Evolutionary conservation across 805 yeast genomes (phyloP).

Genomic region (Blastobotrys terrestris): DNA sequence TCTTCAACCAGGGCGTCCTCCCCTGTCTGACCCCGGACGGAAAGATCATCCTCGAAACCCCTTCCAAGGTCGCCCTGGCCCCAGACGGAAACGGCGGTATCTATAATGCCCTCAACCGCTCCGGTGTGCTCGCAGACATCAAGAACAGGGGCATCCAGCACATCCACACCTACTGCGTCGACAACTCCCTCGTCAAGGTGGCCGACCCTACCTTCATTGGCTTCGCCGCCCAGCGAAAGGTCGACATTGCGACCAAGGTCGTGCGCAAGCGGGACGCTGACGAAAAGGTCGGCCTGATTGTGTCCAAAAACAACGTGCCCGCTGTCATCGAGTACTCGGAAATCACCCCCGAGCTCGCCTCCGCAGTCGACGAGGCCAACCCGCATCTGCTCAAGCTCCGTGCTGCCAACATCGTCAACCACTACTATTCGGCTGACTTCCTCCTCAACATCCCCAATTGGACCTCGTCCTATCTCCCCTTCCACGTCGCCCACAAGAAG

Average conservation of each 20-base stretch:
- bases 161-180: conserved; percentile 95
- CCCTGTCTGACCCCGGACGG: conserved; percentile 83
- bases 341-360: conserved; percentile 67
- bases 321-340: conserved; percentile 95
- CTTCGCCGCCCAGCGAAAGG: conserved; percentile 61
- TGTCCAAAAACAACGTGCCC: conserved; percentile 51
- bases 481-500: conserved; percentile 90
- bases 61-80: conserved; percentile 59
- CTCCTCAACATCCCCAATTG: conserved; percentile 58
- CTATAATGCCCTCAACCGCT: conserved; percentile 69
- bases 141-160: conserved; percentile 66
- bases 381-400: conserved; percentile 56
- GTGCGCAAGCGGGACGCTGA: conserved; percentile 85
- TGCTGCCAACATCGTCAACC: conserved; percentile 97
- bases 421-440: conserved; percentile 82
- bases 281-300: conserved; percentile 92
- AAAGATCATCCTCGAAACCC: conserved; percentile 57
- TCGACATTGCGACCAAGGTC: conserved; percentile 83
- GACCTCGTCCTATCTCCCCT: conserved; percentile 57
- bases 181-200: conserved; percentile 82
- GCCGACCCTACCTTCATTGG: conserved; percentile 93
- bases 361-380: conserved; percentile 48
- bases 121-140: conserved; percentile 65
- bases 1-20: conserved; percentile 91
- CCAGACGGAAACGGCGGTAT: conserved; percentile 99